Conservation (phyloP, 2,329 filamentous ascomycete genomes). For the Periconia sp. region DNA sequence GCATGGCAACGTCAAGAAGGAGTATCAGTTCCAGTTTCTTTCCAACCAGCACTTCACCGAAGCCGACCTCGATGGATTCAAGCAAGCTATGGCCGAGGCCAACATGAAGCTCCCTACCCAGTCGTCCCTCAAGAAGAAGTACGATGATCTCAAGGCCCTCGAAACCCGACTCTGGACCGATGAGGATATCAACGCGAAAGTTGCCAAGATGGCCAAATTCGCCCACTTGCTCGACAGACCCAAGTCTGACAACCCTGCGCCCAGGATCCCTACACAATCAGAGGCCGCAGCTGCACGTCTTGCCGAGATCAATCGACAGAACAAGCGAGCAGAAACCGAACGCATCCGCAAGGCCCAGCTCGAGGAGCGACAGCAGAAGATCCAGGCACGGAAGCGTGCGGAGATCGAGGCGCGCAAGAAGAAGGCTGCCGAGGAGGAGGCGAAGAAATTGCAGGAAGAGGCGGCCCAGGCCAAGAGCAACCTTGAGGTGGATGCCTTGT, state of each 20-base stretch:
- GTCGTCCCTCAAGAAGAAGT: constrained; percentile 68
- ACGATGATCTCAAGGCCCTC: constrained; percentile 77
- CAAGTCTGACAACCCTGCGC: constrained; percentile 59
- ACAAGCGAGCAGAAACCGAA: constrained; percentile 82
- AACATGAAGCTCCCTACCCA: constrained; percentile 74
- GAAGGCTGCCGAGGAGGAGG: constrained; percentile 61
- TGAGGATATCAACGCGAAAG: constrained; percentile 76
- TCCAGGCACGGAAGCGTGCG: constrained; percentile 38
- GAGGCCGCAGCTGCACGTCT: constrained; percentile 77
- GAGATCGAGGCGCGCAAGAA: constrained; percentile 50
- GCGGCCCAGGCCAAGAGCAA: constrained; percentile 26
- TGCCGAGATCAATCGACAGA: constrained; percentile 79
- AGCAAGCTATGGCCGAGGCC: constrained; percentile 69
- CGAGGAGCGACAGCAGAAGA: constrained; percentile 60
- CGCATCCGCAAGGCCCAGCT: constrained; percentile 89
- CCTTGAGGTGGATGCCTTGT: constrained; percentile 49
- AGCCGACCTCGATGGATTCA: constrained; percentile 83
- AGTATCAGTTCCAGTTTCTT: constrained; percentile 88
- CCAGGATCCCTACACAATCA: constrained; percentile 56
- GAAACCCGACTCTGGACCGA: constrained; percentile 82
- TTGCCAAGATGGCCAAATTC: constrained; percentile 64
- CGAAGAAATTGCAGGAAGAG: constrained; percentile 48
- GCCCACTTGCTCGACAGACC: constrained; percentile 62
- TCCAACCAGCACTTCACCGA: constrained; percentile 86
- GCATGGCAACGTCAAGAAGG: constrained; percentile 79